A percentile compares a stretch with the other conserved stretches of the same genome.
phyloP scores from a whole-genome alignment of 495 filamentous ascomycete genomes.

The Durotheca rogersii region DNA sequence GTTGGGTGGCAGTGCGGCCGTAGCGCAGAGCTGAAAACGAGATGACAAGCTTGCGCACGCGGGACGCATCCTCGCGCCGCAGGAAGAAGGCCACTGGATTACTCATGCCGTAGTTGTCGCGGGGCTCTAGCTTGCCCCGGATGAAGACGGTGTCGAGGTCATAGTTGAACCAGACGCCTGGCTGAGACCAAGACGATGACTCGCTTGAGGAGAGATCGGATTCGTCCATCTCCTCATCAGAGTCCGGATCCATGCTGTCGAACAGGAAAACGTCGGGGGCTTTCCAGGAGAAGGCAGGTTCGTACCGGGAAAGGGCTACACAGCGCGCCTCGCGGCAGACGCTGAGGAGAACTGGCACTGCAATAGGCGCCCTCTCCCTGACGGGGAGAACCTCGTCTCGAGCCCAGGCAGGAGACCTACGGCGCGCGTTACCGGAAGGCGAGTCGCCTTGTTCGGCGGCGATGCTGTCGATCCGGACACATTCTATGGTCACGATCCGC shows the following conservation, averaged over 20 bases:
- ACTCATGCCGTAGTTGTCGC: conserved; percentile 43
- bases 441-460: too few relatives aligned
- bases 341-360: conserved; percentile 42
- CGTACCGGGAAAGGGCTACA: conserved; percentile 45
- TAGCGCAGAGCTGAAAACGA: conserved; percentile 39
- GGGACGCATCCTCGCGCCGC: conserved; percentile 35
- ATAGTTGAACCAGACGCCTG: conserved; percentile 45
- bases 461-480: conserved; percentile 2
- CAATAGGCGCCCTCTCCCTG: neutral
- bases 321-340: conserved; percentile 44
- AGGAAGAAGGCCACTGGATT: conserved; percentile 47
- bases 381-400: neutral
- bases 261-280: conserved; percentile 33
- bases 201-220: neutral
- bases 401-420: neutral
- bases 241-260: neutral
- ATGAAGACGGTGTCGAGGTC: conserved; percentile 41
- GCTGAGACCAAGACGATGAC: conserved; percentile 21
- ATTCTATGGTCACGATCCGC: conserved; percentile 39
- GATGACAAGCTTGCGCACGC: conserved; percentile 38
- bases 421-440: too few relatives aligned
- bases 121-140: conserved; percentile 45
- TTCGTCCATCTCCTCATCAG: too few relatives aligned
- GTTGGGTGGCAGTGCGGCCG: conserved; percentile 33
- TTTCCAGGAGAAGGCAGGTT: conserved; percentile 45